Conservation (phyloP, 768 basidiomycete species). For the Xerocomellus amylosporus region DNA sequence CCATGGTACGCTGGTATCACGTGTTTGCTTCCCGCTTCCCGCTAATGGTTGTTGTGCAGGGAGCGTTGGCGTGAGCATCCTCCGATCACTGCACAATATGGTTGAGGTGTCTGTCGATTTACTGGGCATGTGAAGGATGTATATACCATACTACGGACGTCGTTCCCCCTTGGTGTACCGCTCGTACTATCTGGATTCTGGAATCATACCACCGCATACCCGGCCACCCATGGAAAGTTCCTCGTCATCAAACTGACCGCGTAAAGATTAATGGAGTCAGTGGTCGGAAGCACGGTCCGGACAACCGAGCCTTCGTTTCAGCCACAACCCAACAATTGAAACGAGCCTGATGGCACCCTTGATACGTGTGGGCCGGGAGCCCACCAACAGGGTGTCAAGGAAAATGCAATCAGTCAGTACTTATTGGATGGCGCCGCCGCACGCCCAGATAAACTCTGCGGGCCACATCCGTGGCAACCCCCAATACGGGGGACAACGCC, state of each 20-base stretch:
- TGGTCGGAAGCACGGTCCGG: not conserved
- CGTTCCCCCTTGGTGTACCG: not conserved
- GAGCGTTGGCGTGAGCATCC: slow-evolving; percentile 23
- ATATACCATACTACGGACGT: not conserved
- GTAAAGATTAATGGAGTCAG: not conserved
- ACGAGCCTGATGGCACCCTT: too few relatives aligned
- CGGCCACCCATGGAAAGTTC: not conserved
- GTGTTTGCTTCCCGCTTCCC: not conserved
- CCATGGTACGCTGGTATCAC: slow-evolving; percentile 25
- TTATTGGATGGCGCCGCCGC: too few relatives aligned
- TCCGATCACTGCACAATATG: not conserved
- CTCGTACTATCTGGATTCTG: not conserved
- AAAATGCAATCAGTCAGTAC: too few relatives aligned
- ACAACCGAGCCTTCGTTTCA: not conserved
- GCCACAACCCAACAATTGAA: not conserved
- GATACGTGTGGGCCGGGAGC: too few relatives aligned
- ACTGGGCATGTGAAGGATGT: not conserved
- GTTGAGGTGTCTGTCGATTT: not conserved
- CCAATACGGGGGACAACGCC: too few relatives aligned
- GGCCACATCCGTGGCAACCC: too few relatives aligned
- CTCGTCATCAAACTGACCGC: not conserved
- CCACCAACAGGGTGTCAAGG: too few relatives aligned
- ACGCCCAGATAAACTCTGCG: too few relatives aligned
- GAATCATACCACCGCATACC: not conserved
- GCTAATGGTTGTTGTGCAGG: slow-evolving; percentile 9